Evolutionary conservation across 345 rosid genomes (phyloP).

Genomic region (Crucihimalaya himalaica): DNA sequence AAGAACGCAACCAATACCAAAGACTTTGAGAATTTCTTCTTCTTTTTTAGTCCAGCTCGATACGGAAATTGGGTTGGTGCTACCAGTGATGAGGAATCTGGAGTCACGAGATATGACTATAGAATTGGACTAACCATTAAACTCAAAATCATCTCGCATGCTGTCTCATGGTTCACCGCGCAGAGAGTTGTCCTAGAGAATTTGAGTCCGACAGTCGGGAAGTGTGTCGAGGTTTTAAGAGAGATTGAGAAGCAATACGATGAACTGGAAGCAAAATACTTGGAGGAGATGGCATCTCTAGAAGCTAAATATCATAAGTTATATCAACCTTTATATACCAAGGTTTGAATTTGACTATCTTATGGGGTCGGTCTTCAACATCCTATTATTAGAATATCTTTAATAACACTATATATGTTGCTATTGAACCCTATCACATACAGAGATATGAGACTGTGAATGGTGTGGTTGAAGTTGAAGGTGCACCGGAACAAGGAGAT

Average conservation of each 20-base stretch:
- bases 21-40: too few relatives aligned
- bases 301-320: conserved; percentile 89
- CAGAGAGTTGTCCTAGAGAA: conserved; percentile 71
- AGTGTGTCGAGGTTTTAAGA: conserved; percentile 88
- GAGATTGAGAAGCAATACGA: conserved; percentile 89
- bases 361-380: not conserved
- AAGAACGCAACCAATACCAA: too few relatives aligned
- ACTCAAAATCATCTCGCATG: too few relatives aligned
- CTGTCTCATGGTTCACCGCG: too few relatives aligned
- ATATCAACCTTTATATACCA: conserved; percentile 76
- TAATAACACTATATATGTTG: too few relatives aligned
- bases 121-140: too few relatives aligned
- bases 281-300: conserved; percentile 87
- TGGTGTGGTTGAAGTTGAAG: conserved; percentile 74
- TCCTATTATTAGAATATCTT: not conserved
- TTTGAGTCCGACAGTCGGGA: conserved; percentile 59
- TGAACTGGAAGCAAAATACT: conserved; percentile 79
- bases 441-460: conserved; percentile 94
- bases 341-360: conserved; percentile 46
- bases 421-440: conserved; percentile 8
- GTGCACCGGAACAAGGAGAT: conserved; percentile 53
- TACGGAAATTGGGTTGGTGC: too few relatives aligned
- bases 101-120: too few relatives aligned
- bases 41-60: too few relatives aligned
- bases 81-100: too few relatives aligned